Evolutionary conservation across 805 yeast species (phyloP), one percentile per base, ranked within the genome.

Genomic region (Saturnispora silvae): DNA sequence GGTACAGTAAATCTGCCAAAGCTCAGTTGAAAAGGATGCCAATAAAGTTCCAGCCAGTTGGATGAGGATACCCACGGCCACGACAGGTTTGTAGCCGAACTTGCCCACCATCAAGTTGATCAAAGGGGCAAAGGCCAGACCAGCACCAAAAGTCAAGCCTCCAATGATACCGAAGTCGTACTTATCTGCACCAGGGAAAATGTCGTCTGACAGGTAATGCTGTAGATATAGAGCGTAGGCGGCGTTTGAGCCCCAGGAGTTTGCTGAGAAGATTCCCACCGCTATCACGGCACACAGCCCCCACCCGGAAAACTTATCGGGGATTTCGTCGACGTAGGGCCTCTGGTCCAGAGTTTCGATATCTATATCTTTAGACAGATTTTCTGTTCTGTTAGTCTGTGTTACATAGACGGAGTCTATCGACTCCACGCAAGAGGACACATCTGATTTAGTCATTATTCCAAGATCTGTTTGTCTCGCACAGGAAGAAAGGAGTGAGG

Each of bases 241-340:
- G 5, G 74, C 60, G 45, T 79, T 79, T 45, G 80, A 69, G 13
- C 92, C 92, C 87, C 89, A 81, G 0, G 83, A 70, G 27, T 70
- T 63, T 44, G 75, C 68, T 5, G 28, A 25, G 5, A 25, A 25
- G 5, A 29, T 18, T 4, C 23, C 20, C 4, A 18, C 32, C 4
- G 20, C 22, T 5, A 29, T 18, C 14, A 71, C 68, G 14, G 50
- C 36, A 2, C 50, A 16, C 17, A 76, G 63, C 0, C 77, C 73
- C 80, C 84, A 75, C 1, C 81, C 83, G 40, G 72, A 68, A 3
- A 85, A 85, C 31, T 76, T 78, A 53, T 80, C 86, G 1, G 77
- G 77, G 0, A 59, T 54, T 4, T 46, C 57, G 16, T 41, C 41
- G 26, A 29, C 32, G 19, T 29, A 29, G 4, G 32, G 32, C 19